phyloP scores from a whole-genome alignment of 352 stramenopile genomes.

The Globisporangium lucens region DNA sequence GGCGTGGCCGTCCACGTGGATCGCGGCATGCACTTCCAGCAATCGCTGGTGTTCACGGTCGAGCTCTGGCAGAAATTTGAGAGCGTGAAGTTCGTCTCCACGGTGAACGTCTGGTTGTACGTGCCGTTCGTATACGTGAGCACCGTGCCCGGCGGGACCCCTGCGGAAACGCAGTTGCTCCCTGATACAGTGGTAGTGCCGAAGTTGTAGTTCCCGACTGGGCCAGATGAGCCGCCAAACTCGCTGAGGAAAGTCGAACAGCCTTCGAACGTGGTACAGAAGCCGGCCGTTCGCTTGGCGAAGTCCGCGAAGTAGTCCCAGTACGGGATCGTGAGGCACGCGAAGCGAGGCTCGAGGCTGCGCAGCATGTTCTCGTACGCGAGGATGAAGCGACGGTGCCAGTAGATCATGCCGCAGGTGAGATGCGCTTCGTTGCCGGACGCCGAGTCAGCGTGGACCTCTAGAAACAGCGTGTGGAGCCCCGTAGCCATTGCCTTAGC shows the following conservation, averaged over 20 bases:
- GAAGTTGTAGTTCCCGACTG: constrained; percentile 16
- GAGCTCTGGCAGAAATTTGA: constrained; percentile 58
- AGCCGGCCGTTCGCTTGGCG: constrained; percentile 30
- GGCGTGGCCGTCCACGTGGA: constrained; percentile 33
- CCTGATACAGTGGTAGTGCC: constrained; percentile 17
- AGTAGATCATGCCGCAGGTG: constrained; percentile 60
- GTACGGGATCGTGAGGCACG: constrained; percentile 73
- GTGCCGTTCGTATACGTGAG: constrained; percentile 13
- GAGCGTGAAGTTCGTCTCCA: constrained; percentile 22
- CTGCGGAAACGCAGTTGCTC: constrained; percentile 24
- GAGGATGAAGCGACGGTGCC: constrained; percentile 66
- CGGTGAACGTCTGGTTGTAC: constrained; percentile 8
- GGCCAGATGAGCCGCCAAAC: constrained; percentile 45
- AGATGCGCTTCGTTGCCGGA: constrained; percentile 41
- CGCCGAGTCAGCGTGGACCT: constrained; percentile 42
- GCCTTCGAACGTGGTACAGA: constrained; percentile 41
- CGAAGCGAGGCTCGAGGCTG: constrained; percentile 50
- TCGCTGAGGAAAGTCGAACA: constrained; percentile 66
- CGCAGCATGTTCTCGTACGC: constrained; percentile 79
- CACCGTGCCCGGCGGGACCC: constrained; percentile 1
- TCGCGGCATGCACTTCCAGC: constrained; percentile 55
- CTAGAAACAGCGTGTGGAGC: constrained; percentile 53
- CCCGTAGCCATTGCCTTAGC: constrained; percentile 43
- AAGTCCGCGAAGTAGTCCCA: constrained; percentile 79
- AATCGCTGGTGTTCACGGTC: constrained; percentile 23